These are phyloP conservation scores for Talaromyces wortmannii DNA, from an alignment of 495 filamentous ascomycete species.

Conservation along the genomic window DNA sequence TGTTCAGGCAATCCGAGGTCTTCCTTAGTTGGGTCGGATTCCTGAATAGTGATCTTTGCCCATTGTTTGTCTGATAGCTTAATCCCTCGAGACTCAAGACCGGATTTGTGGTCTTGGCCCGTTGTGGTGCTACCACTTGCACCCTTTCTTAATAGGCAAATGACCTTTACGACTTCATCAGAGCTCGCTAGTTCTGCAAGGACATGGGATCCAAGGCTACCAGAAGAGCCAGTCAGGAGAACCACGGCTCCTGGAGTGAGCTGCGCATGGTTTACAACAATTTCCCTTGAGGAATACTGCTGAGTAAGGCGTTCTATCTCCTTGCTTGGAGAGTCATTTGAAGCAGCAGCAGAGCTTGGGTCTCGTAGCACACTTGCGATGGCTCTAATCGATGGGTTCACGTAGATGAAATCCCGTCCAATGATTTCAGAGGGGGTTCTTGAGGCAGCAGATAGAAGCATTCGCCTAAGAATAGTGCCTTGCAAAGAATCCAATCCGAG, in stretches of 20 bases:
- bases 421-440: background rate
- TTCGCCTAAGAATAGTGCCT: conserved; percentile 17
- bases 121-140: background rate
- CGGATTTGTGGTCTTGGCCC: background rate
- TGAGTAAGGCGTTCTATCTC: too few relatives aligned
- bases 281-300: background rate
- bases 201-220: conserved; percentile 21
- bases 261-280: background rate
- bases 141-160: conserved; percentile 32
- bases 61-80: conserved; percentile 3
- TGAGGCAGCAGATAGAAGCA: conserved; percentile 6
- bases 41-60: conserved; percentile 10
- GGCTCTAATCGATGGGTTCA: conserved; percentile 8
- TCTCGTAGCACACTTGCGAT: conserved; percentile 5
- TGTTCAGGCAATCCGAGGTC: conserved; percentile 2
- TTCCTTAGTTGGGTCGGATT: background rate
- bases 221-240: conserved; percentile 25
- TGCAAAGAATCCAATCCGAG: conserved; percentile 32
- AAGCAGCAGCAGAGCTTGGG: background rate
- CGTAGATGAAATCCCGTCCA: conserved; percentile 17
- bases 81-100: conserved; percentile 3
- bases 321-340: too few relatives aligned
- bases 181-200: conserved; percentile 11
- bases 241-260: conserved; percentile 10
- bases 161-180: conserved; percentile 22